phyloP scores from a whole-genome alignment of 176 grass and related monocot species.

The Avena eriantha region DNA sequence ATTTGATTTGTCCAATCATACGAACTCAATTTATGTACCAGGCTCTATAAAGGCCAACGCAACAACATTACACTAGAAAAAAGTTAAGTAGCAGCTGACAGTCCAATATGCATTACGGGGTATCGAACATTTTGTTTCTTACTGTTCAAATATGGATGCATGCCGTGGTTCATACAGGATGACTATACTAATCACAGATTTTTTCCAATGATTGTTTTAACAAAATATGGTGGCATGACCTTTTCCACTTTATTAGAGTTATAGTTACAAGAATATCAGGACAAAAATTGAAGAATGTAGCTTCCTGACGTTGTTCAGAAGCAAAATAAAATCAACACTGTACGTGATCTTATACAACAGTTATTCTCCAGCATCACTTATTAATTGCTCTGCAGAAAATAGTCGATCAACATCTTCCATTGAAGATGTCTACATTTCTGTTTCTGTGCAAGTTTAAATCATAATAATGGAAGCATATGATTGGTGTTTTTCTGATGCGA shows the following conservation, averaged over 20 bases:
- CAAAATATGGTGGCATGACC: background rate
- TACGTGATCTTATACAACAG: background rate
- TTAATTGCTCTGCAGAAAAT: background rate
- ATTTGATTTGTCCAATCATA: background rate
- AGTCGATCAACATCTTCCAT: background rate
- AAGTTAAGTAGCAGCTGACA: background rate
- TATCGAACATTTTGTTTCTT: constrained; percentile 3
- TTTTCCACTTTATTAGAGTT: background rate
- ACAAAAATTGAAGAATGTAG: background rate
- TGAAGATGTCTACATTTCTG: background rate
- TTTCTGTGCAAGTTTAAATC: background rate
- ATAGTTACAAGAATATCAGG: background rate
- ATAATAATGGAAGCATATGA: background rate
- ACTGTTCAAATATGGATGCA: constrained; percentile 21
- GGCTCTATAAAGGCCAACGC: background rate
- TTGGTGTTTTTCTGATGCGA: constrained; percentile 21
- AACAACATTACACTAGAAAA: background rate
- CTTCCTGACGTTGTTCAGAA: background rate
- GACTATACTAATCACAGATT: background rate
- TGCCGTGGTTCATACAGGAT: background rate
- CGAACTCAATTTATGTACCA: background rate
- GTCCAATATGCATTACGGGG: background rate
- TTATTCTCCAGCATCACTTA: background rate
- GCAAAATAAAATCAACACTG: constrained; percentile 12
- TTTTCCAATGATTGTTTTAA: background rate